Evolutionary conservation across 1,284 basidiomycete genomes (phyloP), one percentile per base, ranked within the genome.

Genomic region (Leccinum colubrinum): DNA sequence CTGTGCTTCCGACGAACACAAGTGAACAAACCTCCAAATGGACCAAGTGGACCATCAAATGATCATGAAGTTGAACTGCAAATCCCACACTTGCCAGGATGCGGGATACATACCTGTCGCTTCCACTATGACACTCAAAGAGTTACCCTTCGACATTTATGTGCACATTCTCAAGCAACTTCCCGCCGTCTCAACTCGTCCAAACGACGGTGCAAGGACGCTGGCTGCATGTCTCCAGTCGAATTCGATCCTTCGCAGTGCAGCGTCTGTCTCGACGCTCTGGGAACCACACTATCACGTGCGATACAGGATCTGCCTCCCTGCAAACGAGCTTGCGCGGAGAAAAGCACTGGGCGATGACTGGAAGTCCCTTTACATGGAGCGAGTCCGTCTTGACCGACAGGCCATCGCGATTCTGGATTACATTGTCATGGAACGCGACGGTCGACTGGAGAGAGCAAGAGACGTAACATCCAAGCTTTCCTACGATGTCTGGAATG

Each of bases 401-500:
- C 62, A 68, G 27, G 83, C 80, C 7, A 66, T 83, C 35, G 61
- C 67, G 11, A 69, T 78, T 20, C 66, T 87, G 46, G 77, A 81
- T 58, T 64, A 67, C 27, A 79, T 86, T 51, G 69, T 79, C 3
- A 59, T 63, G 53, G 62, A 72, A 51, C 68, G 77, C 14, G 65
- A 67, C 15, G 72, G 71, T 20, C 76, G 82, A 56, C 73, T 77
- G 41, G 71, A 73, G 30, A 66, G 71, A 61, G 80, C 80, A 3
- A 70, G 74, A 50, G 69, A 72, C 35, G 62, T 83, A 15, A 70
- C 75, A 2, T 69, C 70, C 37, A 70, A 62, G 25, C 65, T 79
- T 61, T 79, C 78, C 5, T 79, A 81, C 63, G 86, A 87, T 62
- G 77, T 81, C 43, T 86, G 83, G 82, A 83, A 86, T 66, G 79